Base-by-base conservation (phyloP, 2,329 filamentous ascomycete genomes). In the Fonsecaea nubica region DNA sequence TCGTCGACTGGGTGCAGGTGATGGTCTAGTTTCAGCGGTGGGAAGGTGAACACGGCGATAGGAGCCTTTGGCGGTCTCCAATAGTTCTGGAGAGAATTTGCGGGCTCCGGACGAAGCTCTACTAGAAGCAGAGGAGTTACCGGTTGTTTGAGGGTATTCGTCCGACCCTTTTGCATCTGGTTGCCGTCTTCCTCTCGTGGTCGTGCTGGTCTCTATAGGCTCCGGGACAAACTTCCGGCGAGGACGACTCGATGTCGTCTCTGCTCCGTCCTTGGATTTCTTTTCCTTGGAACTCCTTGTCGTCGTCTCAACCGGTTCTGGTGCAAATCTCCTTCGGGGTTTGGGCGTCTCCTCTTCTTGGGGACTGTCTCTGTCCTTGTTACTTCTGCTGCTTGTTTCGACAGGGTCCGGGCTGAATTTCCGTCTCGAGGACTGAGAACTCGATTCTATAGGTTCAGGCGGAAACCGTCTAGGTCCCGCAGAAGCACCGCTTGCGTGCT, bases 61-160 rank as follows among this genome's bases (percentile, higher is more conserved):
- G 38, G 88, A 88, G 61, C 92, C 85, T 72, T 88, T 87, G 3
- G 90, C 90, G 2, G 91, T 93, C 77, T 94, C 92, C 68, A 96
- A 89, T 63, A 96, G 82, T 74, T 94, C 90, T 12, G 92, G 92
- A 35, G 89, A 85, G 76, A 96, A 96, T 66, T 79, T 85, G 50
- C 83, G 80, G 3, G 72, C 68, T 54, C 68, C 67, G 42, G 66
- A 64, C 32, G 61, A 69, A 54, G 58, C 48, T 40, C 69, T 64
- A 59, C 66, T 71, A 42, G 67, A 68, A 50, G 65, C 15, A 15
- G 62, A 30, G 12, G 65, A 68, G 18, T 56, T 45, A 10, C 40
- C 59, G 30, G 62, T 55, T 8, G 36, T 42, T 18, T 30, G 58
- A 15, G 63, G 55, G 12, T 67, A 65, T 15, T 58, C 75, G 68